phyloP scores from a whole-genome alignment of 306 rosid genomes.

The Betula pendula region DNA sequence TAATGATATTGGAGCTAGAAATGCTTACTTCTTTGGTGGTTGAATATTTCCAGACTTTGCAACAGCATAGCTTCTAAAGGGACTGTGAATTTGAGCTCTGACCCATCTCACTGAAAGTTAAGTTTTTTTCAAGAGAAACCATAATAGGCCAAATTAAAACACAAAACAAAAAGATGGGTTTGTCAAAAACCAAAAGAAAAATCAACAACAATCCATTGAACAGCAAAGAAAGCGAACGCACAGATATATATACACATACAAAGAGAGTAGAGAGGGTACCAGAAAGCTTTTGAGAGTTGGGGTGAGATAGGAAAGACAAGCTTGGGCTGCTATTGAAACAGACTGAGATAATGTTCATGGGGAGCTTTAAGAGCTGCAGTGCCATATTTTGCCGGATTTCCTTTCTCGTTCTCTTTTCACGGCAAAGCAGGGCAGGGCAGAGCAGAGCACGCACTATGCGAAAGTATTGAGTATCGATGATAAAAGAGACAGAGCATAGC shows the following conservation, averaged over 20 bases:
- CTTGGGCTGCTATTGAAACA: constrained; percentile 27
- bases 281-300: constrained; percentile 25
- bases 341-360: constrained; percentile 32
- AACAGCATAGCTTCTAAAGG: constrained; percentile 50
- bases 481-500: background rate
- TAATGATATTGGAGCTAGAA: constrained; percentile 8
- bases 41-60: constrained; percentile 51
- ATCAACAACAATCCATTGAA: background rate
- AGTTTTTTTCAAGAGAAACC: constrained; percentile 14
- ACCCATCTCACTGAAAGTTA: constrained; percentile 42
- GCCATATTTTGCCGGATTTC: constrained; percentile 37
- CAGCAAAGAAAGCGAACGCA: background rate
- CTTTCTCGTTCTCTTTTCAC: background rate
- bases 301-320: constrained; percentile 29
- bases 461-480: background rate
- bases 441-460: no score
- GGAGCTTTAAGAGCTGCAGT: constrained; percentile 49
- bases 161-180: background rate
- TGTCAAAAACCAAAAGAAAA: constrained; percentile 4
- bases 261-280: constrained; percentile 15
- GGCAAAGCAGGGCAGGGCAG: background rate
- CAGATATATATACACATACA: background rate
- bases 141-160: constrained; percentile 9
- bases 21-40: constrained; percentile 58
- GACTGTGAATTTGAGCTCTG: constrained; percentile 34